Evolutionary conservation across 208 protist species (phyloP).

Genomic region (Tritrichomonas foetus): DNA sequence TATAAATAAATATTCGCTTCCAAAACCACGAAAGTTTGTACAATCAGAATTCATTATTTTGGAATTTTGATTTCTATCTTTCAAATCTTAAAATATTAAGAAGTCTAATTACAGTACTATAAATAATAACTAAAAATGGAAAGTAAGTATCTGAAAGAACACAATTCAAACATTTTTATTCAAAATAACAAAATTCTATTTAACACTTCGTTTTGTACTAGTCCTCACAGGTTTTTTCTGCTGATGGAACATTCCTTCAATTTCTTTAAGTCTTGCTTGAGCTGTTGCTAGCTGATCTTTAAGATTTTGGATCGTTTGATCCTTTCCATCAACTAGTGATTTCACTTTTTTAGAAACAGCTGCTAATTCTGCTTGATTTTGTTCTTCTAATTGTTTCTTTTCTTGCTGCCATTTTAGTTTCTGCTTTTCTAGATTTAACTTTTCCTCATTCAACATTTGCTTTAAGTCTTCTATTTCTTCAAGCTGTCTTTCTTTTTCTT

Average conservation of each 20-base stretch:
- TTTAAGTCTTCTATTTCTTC: not conserved
- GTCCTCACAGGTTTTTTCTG: not conserved
- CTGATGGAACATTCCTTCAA: not conserved
- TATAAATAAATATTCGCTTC: not conserved
- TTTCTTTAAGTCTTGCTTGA: not conserved
- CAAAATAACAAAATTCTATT: not conserved
- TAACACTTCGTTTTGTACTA: not conserved
- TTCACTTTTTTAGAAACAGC: slow-evolving; percentile 6
- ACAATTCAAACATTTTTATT: not conserved
- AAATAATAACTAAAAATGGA: not conserved
- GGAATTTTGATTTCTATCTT: not conserved
- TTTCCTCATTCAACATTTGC: not conserved
- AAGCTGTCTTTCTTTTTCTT: not conserved
- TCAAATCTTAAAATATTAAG: not conserved
- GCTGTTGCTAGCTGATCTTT: not conserved
- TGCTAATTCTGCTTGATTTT: not conserved
- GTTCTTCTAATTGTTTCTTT: not conserved
- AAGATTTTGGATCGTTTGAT: not conserved
- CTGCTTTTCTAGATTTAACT: not conserved
- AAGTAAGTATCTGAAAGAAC: not conserved
- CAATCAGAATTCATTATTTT: not conserved
- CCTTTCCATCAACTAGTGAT: not conserved
- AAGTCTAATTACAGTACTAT: not conserved
- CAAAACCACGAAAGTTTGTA: not conserved
- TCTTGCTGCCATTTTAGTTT: not conserved